Evolutionary conservation across 106 monocot genomes (phyloP).

Genomic region (Phalaenopsis aphrodite): DNA sequence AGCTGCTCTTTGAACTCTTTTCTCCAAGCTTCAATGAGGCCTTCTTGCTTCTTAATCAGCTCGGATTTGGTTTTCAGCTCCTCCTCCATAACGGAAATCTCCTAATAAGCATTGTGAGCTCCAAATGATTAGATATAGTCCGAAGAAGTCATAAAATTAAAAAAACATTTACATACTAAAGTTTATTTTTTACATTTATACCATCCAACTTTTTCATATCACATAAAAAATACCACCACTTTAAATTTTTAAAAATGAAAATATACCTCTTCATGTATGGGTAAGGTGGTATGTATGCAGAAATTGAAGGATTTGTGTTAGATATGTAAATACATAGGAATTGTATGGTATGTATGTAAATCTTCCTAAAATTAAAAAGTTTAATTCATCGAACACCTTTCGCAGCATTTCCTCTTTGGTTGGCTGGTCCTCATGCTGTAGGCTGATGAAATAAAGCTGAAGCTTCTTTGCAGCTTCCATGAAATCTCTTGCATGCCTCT

Average conservation of each 20-base stretch:
- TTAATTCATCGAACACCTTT: slow-evolving; percentile 37
- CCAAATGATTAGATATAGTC: neutral
- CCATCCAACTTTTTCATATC: too few relatives aligned
- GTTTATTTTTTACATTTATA: too few relatives aligned
- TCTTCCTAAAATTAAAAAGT: too few relatives aligned
- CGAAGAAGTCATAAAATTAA: neutral
- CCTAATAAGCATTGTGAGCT: slow-evolving; percentile 31
- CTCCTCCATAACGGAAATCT: slow-evolving; percentile 63
- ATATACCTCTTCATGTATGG: too few relatives aligned
- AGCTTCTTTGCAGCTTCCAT: slow-evolving; percentile 98
- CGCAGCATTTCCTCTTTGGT: slow-evolving; percentile 63
- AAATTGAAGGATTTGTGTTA: too few relatives aligned
- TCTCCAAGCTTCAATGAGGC: slow-evolving; percentile 60
- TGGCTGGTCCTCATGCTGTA: slow-evolving; percentile 74
- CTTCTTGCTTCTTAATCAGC: slow-evolving; percentile 64
- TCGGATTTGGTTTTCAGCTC: slow-evolving; percentile 74
- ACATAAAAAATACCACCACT: too few relatives aligned
- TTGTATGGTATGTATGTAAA: too few relatives aligned
- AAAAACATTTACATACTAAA: too few relatives aligned
- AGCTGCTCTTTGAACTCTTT: slow-evolving; percentile 66
- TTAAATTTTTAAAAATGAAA: too few relatives aligned
- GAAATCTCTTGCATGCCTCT: slow-evolving; percentile 89
- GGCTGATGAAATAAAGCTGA: slow-evolving; percentile 68
- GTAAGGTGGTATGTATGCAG: too few relatives aligned
- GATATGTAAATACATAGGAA: too few relatives aligned